These are phyloP conservation scores for Athelia psychrophila DNA, from an alignment of 1,284 basidiomycete species.

Conservation along the genomic window DNA sequence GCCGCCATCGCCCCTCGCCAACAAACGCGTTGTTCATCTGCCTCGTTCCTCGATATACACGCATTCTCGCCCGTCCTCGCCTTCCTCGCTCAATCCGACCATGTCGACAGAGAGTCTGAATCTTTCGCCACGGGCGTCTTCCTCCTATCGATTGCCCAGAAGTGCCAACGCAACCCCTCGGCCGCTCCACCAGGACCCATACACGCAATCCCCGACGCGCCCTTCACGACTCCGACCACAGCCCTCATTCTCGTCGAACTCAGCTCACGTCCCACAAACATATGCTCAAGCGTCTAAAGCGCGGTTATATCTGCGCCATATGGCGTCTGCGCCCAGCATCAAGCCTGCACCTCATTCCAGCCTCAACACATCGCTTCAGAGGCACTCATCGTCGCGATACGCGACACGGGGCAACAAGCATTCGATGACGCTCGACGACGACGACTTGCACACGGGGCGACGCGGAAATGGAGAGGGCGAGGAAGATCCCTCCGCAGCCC, in stretches of 20 bases:
- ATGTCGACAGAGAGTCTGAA: neutral
- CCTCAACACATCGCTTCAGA: neutral
- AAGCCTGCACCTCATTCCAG: constrained; percentile 1
- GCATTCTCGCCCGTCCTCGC: neutral
- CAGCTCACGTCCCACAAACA: no score
- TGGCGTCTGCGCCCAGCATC: constrained; percentile 5
- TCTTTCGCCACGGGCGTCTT: neutral
- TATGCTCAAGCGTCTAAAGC: constrained; percentile 3
- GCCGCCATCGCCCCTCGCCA: neutral
- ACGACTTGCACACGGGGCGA: neutral
- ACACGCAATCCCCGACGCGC: no score
- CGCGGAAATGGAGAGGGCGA: neutral
- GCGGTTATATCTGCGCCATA: constrained; percentile 7
- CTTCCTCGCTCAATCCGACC: neutral
- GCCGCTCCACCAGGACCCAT: no score
- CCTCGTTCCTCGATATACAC: neutral
- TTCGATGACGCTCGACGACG: neutral
- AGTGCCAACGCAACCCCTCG: no score
- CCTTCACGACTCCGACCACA: no score
- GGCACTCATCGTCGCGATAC: neutral
- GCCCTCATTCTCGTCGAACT: no score
- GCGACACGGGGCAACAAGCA: neutral
- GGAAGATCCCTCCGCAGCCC: constrained; percentile 13
- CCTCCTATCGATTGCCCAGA: neutral
- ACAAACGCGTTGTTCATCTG: neutral